Conservation (phyloP, 768 basidiomycete genomes). For the Baorangia bicolor region DNA sequence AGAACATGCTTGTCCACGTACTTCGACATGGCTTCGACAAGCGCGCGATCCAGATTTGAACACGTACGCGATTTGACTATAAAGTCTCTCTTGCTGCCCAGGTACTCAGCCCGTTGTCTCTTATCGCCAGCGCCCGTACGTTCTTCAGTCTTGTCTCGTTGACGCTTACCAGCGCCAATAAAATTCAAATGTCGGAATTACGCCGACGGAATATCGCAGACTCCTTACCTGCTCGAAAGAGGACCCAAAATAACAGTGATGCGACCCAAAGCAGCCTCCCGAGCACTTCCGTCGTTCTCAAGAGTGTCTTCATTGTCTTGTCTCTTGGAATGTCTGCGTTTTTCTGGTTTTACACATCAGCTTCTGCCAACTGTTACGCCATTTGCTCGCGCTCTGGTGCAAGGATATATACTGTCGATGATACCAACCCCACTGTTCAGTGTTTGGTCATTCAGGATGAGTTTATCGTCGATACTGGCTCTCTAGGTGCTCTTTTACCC, state of each 20-base stretch:
- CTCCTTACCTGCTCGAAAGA: not conserved
- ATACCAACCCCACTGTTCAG: conserved; percentile 47
- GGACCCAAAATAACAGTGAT: not conserved
- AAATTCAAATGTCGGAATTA: conserved; percentile 10
- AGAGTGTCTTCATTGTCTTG: conserved; percentile 4
- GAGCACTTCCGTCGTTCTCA: not conserved
- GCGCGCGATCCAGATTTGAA: not conserved
- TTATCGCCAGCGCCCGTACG: not conserved
- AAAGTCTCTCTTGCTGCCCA: not conserved
- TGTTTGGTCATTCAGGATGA: conserved; percentile 60
- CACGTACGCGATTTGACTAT: not conserved
- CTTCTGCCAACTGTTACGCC: conserved; percentile 44
- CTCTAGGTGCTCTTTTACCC: conserved; percentile 44
- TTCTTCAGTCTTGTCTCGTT: not conserved
- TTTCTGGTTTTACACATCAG: conserved; percentile 7
- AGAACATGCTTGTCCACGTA: not conserved
- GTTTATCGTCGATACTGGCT: conserved; percentile 53
- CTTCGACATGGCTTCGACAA: not conserved
- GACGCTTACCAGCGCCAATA: not conserved
- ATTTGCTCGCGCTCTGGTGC: conserved; percentile 57
- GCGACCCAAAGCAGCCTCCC: not conserved
- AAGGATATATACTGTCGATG: conserved; percentile 69
- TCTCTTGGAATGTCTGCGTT: conserved; percentile 7
- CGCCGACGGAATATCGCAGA: conserved; percentile 9
- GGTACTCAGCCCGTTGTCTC: not conserved